Evolutionary conservation across 2,329 filamentous ascomycete genomes (phyloP), one percentile per base, ranked within the genome.

Genomic region (Verticillium nubilum): DNA sequence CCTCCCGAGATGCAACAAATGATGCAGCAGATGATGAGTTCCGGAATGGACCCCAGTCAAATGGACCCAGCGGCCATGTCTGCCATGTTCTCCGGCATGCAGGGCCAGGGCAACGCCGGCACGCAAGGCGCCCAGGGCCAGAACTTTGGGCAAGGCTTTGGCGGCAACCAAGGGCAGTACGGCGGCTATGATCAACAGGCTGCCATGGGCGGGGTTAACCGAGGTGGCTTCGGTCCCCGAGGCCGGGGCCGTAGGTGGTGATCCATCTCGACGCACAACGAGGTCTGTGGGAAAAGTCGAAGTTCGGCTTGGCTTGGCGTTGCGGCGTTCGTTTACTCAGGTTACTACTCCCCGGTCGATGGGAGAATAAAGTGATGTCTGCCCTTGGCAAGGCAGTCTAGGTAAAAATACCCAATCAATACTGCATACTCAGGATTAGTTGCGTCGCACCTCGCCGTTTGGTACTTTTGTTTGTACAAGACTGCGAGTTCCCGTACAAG

Each of bases 1-100:
- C 75, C 84, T 3, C 81, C 85, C 0, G 86, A 88, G 68, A 87
- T 88, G 83, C 85, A 88, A 69, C 77, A 78, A 53, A 86, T 88
- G 82, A 86, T 88, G 83, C 85, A 88, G 71, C 85, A 88, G 71
- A 87, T 88, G 84, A 87, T 88, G 81, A 78, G 81, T 0, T 78
- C 78, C 1, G 86, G 85, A 25, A 85, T 88, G 76, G 86, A 88
- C 63, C 84, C 85, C 47, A 85, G 78, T 62, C 85, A 88, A 72
- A 87, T 88, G 84, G 86, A 88, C 62, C 81, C 84, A 37, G 76
- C 74, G 31, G 72, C 82, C 60, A 82, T 86, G 76, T 78, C 78
- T 15, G 77, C 80, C 68, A 86, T 88, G 83, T 87, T 86, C 66
- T 76, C 78, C 0, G 79, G 80, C 31, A 85, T 85, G 80, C 82